phyloP scores from a whole-genome alignment of 176 grass and related monocot species.

The Aechmea fasciata region DNA sequence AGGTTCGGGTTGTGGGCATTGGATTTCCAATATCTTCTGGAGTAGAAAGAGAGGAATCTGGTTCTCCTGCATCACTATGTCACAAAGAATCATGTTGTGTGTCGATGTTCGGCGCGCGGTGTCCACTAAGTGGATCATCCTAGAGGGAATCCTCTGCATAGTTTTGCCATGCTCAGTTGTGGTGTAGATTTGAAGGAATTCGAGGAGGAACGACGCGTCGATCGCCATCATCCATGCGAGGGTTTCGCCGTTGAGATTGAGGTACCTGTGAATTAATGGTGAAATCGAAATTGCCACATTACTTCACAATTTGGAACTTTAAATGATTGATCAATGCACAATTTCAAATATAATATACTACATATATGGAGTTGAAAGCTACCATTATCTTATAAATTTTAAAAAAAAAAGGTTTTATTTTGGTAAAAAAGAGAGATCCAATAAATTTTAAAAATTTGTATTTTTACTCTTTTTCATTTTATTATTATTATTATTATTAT shows the following conservation, averaged over 20 bases:
- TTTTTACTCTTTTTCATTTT: no score
- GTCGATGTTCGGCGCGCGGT: constrained; percentile 11
- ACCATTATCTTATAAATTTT: no score
- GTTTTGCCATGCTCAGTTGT: constrained; percentile 3
- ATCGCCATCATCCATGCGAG: constrained; percentile 93
- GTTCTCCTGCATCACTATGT: constrained; percentile 65
- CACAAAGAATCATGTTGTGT: constrained; percentile 33
- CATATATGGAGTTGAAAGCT: no score
- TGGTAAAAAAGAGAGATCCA: no score
- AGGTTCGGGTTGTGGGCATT: constrained; percentile 1
- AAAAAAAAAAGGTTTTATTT: no score
- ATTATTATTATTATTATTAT: no score
- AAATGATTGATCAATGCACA: neutral
- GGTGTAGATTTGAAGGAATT: constrained; percentile 45
- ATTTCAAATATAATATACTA: neutral
- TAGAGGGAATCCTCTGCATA: constrained; percentile 20
- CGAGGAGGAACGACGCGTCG: constrained; percentile 63
- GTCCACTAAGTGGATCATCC: constrained; percentile 18
- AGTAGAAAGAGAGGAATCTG: constrained; percentile 74
- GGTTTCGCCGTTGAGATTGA: constrained; percentile 36
- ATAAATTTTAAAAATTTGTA: no score
- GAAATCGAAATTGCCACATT: neutral
- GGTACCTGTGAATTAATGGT: constrained; percentile 38
- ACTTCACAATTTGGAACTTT: no score
- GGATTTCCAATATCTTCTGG: constrained; percentile 27